Conservation (phyloP, 2,329 filamentous ascomycete genomes). For the Colletotrichum sp. region DNA sequence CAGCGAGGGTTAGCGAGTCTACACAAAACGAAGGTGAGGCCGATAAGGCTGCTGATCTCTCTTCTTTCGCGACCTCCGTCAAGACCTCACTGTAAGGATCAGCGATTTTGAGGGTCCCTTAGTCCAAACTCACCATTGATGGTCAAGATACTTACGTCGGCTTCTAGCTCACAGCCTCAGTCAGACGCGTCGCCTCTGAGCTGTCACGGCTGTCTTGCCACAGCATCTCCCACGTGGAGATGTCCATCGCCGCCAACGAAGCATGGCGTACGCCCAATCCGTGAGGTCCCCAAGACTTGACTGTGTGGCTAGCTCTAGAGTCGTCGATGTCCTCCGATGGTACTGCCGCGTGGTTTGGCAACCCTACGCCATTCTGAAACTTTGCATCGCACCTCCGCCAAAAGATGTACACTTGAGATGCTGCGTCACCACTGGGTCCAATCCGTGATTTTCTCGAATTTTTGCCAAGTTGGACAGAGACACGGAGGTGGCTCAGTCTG, state of each 20-base stretch:
- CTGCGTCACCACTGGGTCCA: not conserved
- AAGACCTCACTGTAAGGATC: not conserved
- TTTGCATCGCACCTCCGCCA: not conserved
- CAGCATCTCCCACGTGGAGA: not conserved
- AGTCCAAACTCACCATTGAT: not conserved
- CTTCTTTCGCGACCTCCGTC: not conserved
- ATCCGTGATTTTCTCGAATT: not conserved
- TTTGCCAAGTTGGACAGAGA: not conserved
- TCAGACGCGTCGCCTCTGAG: not conserved
- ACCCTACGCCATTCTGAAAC: not conserved
- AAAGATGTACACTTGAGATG: not conserved
- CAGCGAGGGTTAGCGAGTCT: slow-evolving; percentile 3
- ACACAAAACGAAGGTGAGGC: not conserved
- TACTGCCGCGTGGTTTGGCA: not conserved
- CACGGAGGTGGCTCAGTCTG: not conserved
- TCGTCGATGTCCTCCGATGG: not conserved
- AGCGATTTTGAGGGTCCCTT: not conserved
- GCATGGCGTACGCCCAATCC: not conserved
- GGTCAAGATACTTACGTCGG: not conserved
- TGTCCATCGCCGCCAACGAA: not conserved
- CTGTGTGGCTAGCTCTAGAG: not conserved
- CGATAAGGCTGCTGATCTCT: not conserved
- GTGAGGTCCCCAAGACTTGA: not conserved
- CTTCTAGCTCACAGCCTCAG: not conserved
- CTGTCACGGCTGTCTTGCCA: not conserved